Conservation (phyloP, 345 rosid genomes). For the Eucalyptus sp. region DNA sequence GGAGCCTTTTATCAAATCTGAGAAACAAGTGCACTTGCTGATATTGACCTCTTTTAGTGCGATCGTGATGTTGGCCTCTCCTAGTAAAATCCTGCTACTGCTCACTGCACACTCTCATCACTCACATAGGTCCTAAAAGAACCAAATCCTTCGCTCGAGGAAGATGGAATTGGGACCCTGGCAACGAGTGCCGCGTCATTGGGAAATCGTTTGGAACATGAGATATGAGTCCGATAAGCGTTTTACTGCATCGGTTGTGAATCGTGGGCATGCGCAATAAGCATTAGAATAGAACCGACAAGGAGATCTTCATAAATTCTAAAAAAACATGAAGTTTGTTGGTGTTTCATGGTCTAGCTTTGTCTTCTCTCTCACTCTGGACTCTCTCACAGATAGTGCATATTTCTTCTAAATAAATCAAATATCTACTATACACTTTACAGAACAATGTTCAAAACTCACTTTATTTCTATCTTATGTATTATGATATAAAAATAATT, state of each 20-base stretch:
- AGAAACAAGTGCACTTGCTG: neutral
- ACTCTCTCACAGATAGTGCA: neutral
- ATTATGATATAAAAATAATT: too few species aligned
- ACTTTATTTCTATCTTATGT: too few species aligned
- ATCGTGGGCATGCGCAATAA: neutral
- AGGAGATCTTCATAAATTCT: neutral
- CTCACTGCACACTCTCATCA: neutral
- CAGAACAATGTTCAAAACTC: too few species aligned
- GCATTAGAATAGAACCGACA: neutral
- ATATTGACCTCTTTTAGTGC: neutral
- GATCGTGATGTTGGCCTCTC: neutral
- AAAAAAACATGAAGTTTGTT: neutral
- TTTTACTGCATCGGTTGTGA: neutral
- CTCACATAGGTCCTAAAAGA: neutral
- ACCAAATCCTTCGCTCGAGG: neutral
- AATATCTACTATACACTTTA: too few species aligned
- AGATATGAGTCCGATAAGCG: neutral
- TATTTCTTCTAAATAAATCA: too few species aligned
- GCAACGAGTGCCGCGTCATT: neutral
- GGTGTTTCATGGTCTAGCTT: neutral
- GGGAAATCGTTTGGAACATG: neutral
- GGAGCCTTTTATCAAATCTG: neutral
- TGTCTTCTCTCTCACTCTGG: neutral
- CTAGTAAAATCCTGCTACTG: neutral
- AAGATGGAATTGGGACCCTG: neutral